Base-by-base conservation (phyloP, 345 rosid species). In the Populus euphratica region DNA sequence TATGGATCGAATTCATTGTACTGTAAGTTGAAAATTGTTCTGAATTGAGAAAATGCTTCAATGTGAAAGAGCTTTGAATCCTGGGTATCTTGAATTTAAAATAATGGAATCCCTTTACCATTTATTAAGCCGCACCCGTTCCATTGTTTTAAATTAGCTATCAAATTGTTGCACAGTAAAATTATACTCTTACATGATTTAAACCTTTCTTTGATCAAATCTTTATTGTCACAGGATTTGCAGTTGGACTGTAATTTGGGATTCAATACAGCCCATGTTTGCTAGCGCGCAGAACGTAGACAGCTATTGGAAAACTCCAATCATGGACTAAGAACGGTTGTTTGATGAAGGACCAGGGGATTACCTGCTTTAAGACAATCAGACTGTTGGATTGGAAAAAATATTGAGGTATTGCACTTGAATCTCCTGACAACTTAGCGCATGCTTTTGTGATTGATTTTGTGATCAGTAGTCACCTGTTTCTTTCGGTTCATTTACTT, bases 201-300 rank as follows among this genome's bases (percentile, higher is more conserved):
- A 9, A 39, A 68, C 49, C 21, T 31, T 50, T 17, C 25, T 13
- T 27, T 54, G 50, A 31, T 76, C 56, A 16, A 41, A 69, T 69
- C 56, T 76, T 76, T 10, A 41, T 76, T 56, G 68, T 41, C 38
- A 76, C 61, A 52, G 70, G 27, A 41, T 68, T 2, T 25, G 73
- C 73, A 76, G 59, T 69, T 25, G 20, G 27, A 39, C 39, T 38
- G 44, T 36, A 69, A 17, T 17, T 27, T 77, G 69, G 74, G 61
- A 59, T 36, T 38, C 41, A 56, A 59, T 33, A 29, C 12, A 31
- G 43, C 31, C 25, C 59, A 43, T n/a, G 27, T 27, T 33, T 7
- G 35, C 47, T n/a, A 61, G 70, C 36, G 16, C 13, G 2, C 35
- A 44, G 43, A n/a, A 9, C 5, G 5, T 44, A 13, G 47, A 62